Base-by-base conservation (phyloP, 495 filamentous ascomycete genomes). In the Trichoderma reesei region DNA sequence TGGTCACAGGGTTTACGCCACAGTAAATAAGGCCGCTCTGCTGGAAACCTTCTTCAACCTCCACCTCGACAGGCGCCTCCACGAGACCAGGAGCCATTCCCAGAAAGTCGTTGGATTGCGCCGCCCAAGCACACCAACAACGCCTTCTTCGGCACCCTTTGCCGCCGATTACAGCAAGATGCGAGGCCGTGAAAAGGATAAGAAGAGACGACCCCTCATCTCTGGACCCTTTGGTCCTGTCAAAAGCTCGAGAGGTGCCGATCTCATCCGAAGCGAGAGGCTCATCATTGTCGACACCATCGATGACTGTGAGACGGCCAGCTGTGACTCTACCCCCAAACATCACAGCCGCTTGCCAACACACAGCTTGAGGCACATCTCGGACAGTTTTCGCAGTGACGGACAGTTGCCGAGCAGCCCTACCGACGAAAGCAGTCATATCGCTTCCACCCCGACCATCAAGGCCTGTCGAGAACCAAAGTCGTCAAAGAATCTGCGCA, bases 181-280 rank as follows among this genome's bases (percentile, higher is more conserved):
- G 48, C 48, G 59, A 41, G 59, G 14, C n/a, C 59, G 34, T n/a
- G 59, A n/a, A 39, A 61, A 61, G 18, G 10, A 20, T 61, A 61
- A 61, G 18, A 20, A 20, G 38, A 39, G n/a, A 34, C 41, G 36
- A 11, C 62, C 44, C 31, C n/a, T 39, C 48, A 64, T 64, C 44
- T 59, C 63, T 33, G 48, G 16, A 31, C 63, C 63, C 2, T 41
- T 64, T 3, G 63, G 63, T 33, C 63, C 63, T 20, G 46, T 64
- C 41, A 62, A 62, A 37, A 62, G 46, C 61, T 62, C 61, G 16
- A 39, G 63, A 31, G 44, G 63, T 41, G 26, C 36, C 38, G 46
- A 64, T 59, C 36, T 64, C 26, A 37, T 39, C 37, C 36, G 61
- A 34, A 62, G 61, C 41, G 38, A 62, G 61, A 62, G n/a, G 38